phyloP scores from a whole-genome alignment of 495 filamentous ascomycete genomes.

The Neurospora africana region DNA sequence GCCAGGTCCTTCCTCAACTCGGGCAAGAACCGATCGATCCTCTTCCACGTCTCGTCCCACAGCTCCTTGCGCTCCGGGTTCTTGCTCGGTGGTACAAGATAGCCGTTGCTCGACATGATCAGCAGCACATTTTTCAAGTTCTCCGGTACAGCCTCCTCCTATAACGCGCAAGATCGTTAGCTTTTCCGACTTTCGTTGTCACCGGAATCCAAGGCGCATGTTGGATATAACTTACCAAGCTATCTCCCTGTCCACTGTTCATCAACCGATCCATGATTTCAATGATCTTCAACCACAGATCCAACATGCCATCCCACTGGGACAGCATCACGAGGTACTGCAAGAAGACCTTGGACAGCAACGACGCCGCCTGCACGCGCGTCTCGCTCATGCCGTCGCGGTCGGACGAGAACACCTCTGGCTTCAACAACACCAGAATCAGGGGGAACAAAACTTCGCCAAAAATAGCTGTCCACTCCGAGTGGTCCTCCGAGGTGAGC shows the following conservation, averaged over 20 bases:
- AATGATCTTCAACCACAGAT: constrained; percentile 85
- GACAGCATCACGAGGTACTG: constrained; percentile 81
- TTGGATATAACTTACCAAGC: constrained; percentile 48
- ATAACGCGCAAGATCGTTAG: constrained; percentile 12
- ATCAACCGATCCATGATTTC: constrained; percentile 94
- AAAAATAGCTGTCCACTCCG: constrained; percentile 93
- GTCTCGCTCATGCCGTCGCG: constrained; percentile 92
- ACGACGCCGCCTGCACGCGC: constrained; percentile 77
- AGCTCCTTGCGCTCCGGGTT: constrained; percentile 48
- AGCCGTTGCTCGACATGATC: constrained; percentile 87
- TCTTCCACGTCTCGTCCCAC: constrained; percentile 76
- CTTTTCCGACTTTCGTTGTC: background rate
- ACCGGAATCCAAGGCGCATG: background rate
- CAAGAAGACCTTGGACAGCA: constrained; percentile 90
- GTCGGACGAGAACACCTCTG: constrained; percentile 89
- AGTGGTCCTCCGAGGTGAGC: constrained; percentile 63
- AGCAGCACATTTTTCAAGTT: constrained; percentile 92
- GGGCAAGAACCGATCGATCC: constrained; percentile 83
- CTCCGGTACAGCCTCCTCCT: constrained; percentile 94
- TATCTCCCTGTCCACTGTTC: constrained; percentile 90
- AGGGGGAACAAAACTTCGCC: constrained; percentile 93
- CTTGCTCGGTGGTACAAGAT: constrained; percentile 62
- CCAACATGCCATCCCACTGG: constrained; percentile 83
- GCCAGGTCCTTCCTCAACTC: constrained; percentile 48
- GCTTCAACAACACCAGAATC: constrained; percentile 78